These are phyloP conservation scores for Xylaria telfairii DNA, from an alignment of 495 filamentous ascomycete species.

Conservation along the genomic window DNA sequence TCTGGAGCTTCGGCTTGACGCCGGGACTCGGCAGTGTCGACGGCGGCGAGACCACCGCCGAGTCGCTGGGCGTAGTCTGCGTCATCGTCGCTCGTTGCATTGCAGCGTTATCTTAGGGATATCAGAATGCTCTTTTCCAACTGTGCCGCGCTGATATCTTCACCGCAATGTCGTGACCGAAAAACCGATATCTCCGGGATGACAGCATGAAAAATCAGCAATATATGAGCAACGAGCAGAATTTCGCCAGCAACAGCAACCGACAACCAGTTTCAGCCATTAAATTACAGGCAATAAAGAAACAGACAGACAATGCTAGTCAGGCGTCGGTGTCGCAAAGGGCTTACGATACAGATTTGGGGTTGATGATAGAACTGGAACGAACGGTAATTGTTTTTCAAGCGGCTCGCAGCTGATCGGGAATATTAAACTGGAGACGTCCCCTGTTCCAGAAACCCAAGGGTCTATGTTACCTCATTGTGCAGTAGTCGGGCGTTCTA, in stretches of 20 bases:
- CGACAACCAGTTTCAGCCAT: conserved; percentile 33
- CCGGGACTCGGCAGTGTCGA: conserved; percentile 21
- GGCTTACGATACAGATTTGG: not conserved
- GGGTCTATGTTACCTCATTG: conserved; percentile 26
- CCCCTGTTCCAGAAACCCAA: not conserved
- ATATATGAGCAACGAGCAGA: not conserved
- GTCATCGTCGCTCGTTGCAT: conserved; percentile 28
- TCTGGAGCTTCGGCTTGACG: conserved; percentile 36
- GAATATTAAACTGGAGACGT: conserved; percentile 9
- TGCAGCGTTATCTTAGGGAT: not conserved
- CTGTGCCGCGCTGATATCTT: not conserved
- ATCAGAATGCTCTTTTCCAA: not conserved
- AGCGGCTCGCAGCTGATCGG: conserved; percentile 22
- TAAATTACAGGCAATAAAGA: conserved; percentile 29
- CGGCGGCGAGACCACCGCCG: conserved; percentile 23
- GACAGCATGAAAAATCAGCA: not conserved
- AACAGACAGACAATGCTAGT: not conserved
- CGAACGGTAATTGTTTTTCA: conserved; percentile 38
- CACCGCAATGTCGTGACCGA: not conserved
- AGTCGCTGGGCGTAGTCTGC: conserved; percentile 29
- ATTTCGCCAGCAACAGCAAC: conserved; percentile 29
- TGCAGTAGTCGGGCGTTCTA: conserved; percentile 23
- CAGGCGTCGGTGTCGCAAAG: not conserved
- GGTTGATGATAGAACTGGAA: conserved; percentile 14
- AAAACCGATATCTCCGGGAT: not conserved